Conservation (phyloP, 441 rosid genomes). For the Breynia disticha region DNA sequence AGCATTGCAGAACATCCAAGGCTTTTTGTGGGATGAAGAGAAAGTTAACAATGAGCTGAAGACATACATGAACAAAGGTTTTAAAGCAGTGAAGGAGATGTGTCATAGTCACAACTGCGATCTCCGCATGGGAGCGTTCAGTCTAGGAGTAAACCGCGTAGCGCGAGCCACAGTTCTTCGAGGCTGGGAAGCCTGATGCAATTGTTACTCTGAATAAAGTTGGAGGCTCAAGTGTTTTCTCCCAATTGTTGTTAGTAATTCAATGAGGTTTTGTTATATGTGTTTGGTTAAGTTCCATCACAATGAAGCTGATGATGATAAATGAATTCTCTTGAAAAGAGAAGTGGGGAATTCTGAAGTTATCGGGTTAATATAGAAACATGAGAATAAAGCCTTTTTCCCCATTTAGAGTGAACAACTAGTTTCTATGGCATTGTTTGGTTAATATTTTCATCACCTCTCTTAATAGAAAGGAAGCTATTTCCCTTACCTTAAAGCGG, state of each 20-base stretch:
- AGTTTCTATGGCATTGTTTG: too few relatives aligned
- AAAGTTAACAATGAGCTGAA: conserved; percentile 68
- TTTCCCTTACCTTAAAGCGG: too few relatives aligned
- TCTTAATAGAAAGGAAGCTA: too few relatives aligned
- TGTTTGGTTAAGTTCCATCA: background rate
- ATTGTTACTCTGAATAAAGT: conserved; percentile 13
- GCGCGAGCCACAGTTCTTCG: conserved; percentile 77
- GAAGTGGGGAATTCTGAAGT: background rate
- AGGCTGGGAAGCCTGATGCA: conserved; percentile 75
- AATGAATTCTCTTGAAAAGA: background rate
- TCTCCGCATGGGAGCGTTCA: conserved; percentile 97
- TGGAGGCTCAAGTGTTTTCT: conserved; percentile 4
- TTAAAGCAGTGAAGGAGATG: conserved; percentile 74
- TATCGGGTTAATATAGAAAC: background rate
- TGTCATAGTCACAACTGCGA: conserved; percentile 67
- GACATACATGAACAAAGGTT: conserved; percentile 76
- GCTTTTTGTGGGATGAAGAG: conserved; percentile 97
- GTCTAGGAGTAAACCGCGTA: conserved; percentile 85
- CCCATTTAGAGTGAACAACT: too few relatives aligned
- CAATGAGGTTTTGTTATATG: background rate
- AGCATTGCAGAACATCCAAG: conserved; percentile 74
- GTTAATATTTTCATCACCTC: too few relatives aligned
- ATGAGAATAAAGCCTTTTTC: too few relatives aligned
- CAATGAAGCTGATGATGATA: background rate
- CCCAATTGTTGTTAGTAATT: background rate